A percentile compares a stretch with the other conserved stretches of the same genome.
Evolutionary conservation across 177 flowering plant genomes (phyloP).

Genomic region (Tripterygium wilfordii): DNA sequence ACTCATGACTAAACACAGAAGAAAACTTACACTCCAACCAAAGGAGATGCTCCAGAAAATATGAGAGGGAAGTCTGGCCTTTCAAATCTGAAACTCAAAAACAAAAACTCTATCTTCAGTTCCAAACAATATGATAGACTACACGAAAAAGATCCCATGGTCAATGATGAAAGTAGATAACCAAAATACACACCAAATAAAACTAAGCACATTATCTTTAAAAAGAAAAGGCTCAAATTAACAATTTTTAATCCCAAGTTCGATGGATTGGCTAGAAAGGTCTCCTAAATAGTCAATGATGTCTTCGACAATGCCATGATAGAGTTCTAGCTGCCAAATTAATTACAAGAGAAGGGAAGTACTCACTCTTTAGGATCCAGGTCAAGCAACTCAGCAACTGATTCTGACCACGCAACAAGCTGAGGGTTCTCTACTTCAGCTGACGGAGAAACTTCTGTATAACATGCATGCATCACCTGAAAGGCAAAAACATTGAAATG

Average conservation of each 20-base stretch:
- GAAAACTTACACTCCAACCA: conserved; percentile 87
- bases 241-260: too few species aligned
- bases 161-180: not conserved
- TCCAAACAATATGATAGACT: not conserved
- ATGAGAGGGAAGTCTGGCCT: conserved; percentile 79
- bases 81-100: conserved; percentile 58
- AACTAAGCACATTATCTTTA: too few species aligned
- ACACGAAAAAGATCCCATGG: not conserved
- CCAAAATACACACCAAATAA: too few species aligned
- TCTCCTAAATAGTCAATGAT: too few species aligned
- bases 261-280: too few species aligned
- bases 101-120: not conserved
- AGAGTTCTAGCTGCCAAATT: not conserved
- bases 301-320: too few species aligned
- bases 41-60: conserved; percentile 80
- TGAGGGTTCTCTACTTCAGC: conserved; percentile 85
- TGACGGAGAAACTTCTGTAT: conserved; percentile 82
- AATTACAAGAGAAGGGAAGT: not conserved
- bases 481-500: conserved; percentile 6
- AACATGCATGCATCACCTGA: conserved; percentile 90
- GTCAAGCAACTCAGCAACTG: conserved; percentile 87
- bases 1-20: too few species aligned
- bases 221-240: too few species aligned
- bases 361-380: conserved; percentile 95
- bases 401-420: conserved; percentile 90